Evolutionary conservation across 2,329 filamentous ascomycete species (phyloP).

Genomic region (Colletotrichum somersetense): DNA sequence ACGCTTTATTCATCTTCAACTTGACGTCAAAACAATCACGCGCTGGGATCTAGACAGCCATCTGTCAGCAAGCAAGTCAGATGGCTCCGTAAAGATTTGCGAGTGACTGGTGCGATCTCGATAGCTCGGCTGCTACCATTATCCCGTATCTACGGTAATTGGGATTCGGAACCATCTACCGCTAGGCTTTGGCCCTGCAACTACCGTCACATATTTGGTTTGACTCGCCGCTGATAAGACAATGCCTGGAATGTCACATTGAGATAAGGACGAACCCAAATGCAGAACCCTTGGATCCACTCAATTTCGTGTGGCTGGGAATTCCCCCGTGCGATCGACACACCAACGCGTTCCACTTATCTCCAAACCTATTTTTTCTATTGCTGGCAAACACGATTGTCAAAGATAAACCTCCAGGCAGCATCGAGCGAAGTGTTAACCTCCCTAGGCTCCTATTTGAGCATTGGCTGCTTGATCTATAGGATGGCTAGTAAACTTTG

Average conservation of each 20-base stretch:
- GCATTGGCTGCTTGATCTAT: neutral
- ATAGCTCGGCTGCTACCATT: constrained; percentile 13
- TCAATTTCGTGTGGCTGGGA: constrained; percentile 22
- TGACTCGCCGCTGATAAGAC: constrained; percentile 18
- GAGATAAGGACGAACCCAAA: constrained; percentile 25
- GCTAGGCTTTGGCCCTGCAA: constrained; percentile 17
- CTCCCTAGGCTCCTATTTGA: too few relatives aligned
- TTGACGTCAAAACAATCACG: constrained; percentile 14
- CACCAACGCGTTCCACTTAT: constrained; percentile 25
- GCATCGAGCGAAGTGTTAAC: neutral
- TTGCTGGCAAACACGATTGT: neutral
- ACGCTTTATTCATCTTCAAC: neutral
- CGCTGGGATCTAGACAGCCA: neutral
- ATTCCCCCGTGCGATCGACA: constrained; percentile 8
- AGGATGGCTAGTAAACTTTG: neutral
- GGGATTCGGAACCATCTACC: neutral
- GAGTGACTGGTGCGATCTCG: neutral
- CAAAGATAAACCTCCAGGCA: neutral
- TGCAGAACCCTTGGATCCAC: constrained; percentile 25
- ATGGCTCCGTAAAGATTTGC: neutral
- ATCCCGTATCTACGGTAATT: neutral
- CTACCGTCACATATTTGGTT: constrained; percentile 15
- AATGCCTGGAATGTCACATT: constrained; percentile 14
- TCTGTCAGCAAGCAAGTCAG: constrained; percentile 6
- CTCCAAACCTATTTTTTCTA: neutral